phyloP scores from a whole-genome alignment of 306 rosid genomes.

The Prunus dulcis region DNA sequence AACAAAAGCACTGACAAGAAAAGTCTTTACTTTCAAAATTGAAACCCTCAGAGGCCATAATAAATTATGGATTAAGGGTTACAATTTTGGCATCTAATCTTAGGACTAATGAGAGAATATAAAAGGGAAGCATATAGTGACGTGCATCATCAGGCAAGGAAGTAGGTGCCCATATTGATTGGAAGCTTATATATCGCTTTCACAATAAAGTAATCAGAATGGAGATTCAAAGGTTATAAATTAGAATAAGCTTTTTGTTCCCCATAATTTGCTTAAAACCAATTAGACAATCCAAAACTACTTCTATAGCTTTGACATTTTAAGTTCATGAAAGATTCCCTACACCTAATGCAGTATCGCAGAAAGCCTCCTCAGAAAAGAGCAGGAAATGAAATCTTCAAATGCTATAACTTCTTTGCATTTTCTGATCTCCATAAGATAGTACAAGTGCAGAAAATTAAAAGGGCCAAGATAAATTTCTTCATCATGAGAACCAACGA shows the following conservation, averaged over 20 bases:
- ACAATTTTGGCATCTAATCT: too few species aligned
- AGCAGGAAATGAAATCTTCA: not conserved
- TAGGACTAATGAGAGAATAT: not conserved
- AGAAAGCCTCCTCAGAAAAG: too few species aligned
- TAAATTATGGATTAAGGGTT: not conserved
- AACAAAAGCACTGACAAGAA: not conserved
- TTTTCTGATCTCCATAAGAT: too few species aligned
- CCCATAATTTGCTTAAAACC: not conserved
- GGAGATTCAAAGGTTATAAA: not conserved
- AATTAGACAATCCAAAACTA: not conserved
- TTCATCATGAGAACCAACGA: not conserved
- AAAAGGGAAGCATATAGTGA: conserved; percentile 2
- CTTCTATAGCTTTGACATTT: not conserved
- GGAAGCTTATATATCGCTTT: conserved; percentile 39
- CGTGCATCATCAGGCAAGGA: conserved; percentile 1
- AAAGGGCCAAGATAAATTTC: not conserved
- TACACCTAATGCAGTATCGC: not conserved
- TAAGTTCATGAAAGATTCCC: not conserved
- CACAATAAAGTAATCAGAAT: conserved; percentile 29
- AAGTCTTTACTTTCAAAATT: not conserved
- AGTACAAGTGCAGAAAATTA: too few species aligned
- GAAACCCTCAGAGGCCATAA: not conserved
- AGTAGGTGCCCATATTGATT: conserved; percentile 29
- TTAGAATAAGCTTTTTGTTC: conserved; percentile 2
- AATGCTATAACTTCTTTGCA: not conserved